These are phyloP conservation scores for Macrolepiota albuminosa DNA, from an alignment of 768 basidiomycete genomes.

Conservation along the genomic window DNA sequence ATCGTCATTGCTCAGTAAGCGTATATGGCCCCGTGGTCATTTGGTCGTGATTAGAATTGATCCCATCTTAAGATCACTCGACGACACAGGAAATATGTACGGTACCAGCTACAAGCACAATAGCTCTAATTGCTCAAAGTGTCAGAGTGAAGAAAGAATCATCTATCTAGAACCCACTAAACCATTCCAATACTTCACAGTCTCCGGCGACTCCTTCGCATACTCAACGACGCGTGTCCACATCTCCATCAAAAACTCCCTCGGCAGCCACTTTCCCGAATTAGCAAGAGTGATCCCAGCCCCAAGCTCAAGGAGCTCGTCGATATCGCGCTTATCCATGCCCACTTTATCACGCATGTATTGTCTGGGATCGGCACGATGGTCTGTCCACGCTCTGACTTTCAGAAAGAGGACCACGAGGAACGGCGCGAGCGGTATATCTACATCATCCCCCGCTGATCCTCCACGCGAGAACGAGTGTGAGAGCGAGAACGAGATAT, in stretches of 20 bases:
- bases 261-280: constrained; percentile 24
- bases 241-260: constrained; percentile 23
- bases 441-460: constrained; percentile 5
- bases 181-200: neutral
- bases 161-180: neutral
- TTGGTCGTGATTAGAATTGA: too few species aligned
- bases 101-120: too few species aligned
- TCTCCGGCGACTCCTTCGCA: constrained; percentile 4
- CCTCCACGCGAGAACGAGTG: constrained; percentile 6
- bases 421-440: constrained; percentile 34
- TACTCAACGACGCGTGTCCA: constrained; percentile 18
- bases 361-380: constrained; percentile 23
- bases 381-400: constrained; percentile 37
- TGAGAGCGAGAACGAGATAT: constrained; percentile 14
- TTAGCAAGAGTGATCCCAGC: constrained; percentile 17
- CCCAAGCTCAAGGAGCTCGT: constrained; percentile 33
- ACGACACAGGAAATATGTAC: too few species aligned
- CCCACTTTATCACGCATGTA: constrained; percentile 33
- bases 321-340: constrained; percentile 37
- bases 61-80: too few species aligned
- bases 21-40: neutral
- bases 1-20: neutral
- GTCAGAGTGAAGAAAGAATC: too few species aligned
- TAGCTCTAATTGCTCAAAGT: too few species aligned
- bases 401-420: constrained; percentile 36